Evolutionary conservation across 768 basidiomycete genomes (phyloP).

Genomic region (Mycena latifolia): DNA sequence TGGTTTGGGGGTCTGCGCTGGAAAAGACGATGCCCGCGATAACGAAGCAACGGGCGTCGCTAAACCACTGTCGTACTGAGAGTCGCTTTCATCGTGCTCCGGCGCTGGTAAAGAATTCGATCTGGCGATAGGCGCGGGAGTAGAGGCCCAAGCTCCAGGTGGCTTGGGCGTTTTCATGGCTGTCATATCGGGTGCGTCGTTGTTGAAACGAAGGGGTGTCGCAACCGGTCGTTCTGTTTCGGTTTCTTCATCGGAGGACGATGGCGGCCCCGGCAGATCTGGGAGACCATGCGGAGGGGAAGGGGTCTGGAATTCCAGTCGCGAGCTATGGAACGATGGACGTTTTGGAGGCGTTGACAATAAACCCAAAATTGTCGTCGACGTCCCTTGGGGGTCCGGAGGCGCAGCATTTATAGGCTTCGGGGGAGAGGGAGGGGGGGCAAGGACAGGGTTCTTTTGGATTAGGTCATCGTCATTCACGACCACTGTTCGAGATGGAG

Average conservation of each 20-base stretch:
- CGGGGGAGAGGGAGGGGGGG: slow-evolving; percentile 47
- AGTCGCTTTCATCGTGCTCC: slow-evolving; percentile 38
- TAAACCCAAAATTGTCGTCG: slow-evolving; percentile 21
- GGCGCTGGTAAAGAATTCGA: slow-evolving; percentile 35
- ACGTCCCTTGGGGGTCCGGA: not conserved
- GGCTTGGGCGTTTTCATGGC: slow-evolving; percentile 60
- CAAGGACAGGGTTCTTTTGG: slow-evolving; percentile 23
- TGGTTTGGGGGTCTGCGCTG: slow-evolving; percentile 71
- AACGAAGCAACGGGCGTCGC: slow-evolving; percentile 64
- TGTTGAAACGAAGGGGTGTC: slow-evolving; percentile 38
- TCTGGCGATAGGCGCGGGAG: slow-evolving; percentile 40
- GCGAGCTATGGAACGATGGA: slow-evolving; percentile 54
- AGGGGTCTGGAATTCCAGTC: slow-evolving; percentile 68
- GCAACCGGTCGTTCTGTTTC: slow-evolving; percentile 41
- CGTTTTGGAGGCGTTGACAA: slow-evolving; percentile 62
- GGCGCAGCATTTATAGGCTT: slow-evolving; percentile 21
- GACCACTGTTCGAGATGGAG: slow-evolving; percentile 23
- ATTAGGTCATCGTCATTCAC: slow-evolving; percentile 24
- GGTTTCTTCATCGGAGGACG: slow-evolving; percentile 64
- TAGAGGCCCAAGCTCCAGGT: slow-evolving; percentile 53
- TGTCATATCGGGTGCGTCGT: slow-evolving; percentile 37
- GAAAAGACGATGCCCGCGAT: slow-evolving; percentile 60
- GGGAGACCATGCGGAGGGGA: slow-evolving; percentile 74
- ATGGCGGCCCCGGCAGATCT: slow-evolving; percentile 77
- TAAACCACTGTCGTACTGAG: slow-evolving; percentile 49